phyloP scores from a whole-genome alignment of 23 red algal genomes.

The Gracilaria gracilis region DNA sequence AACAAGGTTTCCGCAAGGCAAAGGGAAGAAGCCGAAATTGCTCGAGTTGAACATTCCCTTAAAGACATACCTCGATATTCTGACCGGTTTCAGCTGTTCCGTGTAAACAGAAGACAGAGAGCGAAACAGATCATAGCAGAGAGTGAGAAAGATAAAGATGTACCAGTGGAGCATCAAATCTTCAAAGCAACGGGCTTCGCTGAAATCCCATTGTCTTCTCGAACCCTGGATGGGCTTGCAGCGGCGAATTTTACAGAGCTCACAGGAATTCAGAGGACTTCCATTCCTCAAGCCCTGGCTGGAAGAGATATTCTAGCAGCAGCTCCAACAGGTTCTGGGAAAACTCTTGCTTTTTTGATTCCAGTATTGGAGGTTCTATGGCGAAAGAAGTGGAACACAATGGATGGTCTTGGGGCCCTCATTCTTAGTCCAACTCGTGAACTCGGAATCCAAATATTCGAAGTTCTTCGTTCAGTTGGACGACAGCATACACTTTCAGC shows the following conservation, averaged over 20 bases:
- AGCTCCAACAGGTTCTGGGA: slow-evolving; percentile 93
- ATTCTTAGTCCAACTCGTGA: slow-evolving; percentile 96
- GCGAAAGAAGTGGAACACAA: slow-evolving; percentile 73
- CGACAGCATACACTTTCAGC: slow-evolving; percentile 85
- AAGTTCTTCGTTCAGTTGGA: slow-evolving; percentile 84
- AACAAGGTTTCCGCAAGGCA: slow-evolving; percentile 6
- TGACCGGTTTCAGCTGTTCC: slow-evolving; percentile 62
- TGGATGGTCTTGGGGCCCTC: slow-evolving; percentile 93
- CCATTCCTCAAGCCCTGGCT: slow-evolving; percentile 84
- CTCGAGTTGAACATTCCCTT: slow-evolving; percentile 12
- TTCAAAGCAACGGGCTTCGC: slow-evolving; percentile 72
- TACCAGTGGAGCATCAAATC: slow-evolving; percentile 11
- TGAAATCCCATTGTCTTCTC: slow-evolving; percentile 87
- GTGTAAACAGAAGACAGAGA: slow-evolving; percentile 55
- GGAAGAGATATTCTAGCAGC: slow-evolving; percentile 92
- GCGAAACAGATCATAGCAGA: slow-evolving; percentile 34
- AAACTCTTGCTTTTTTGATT: slow-evolving; percentile 97
- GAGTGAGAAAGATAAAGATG: neutral
- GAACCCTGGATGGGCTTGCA: slow-evolving; percentile 85
- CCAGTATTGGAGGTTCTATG: slow-evolving; percentile 87
- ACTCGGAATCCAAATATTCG: slow-evolving; percentile 95
- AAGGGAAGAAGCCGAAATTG: slow-evolving; percentile 69
- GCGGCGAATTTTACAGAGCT: slow-evolving; percentile 71
- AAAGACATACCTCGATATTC: slow-evolving; percentile 42
- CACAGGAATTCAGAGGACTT: slow-evolving; percentile 84